A percentile compares a stretch with the other conserved stretches of the same genome.
These are phyloP conservation scores for Pleurotus sapidus DNA, from an alignment of 768 basidiomycete species.

Conservation along the genomic window DNA sequence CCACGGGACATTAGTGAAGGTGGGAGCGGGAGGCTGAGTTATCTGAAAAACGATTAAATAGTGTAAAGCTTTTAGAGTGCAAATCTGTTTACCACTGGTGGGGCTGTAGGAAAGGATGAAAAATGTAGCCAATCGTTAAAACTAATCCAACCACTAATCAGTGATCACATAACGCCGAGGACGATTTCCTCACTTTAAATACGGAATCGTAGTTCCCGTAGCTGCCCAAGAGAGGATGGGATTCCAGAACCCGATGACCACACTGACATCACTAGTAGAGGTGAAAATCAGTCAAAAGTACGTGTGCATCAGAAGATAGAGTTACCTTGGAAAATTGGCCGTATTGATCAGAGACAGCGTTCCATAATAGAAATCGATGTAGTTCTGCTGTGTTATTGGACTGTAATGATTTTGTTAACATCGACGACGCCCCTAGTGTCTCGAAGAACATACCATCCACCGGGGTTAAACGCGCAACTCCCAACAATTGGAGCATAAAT, in stretches of 20 bases:
- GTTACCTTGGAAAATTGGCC: constrained; percentile 9
- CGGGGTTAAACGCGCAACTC: constrained; percentile 12
- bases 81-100: background rate
- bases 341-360: constrained; percentile 8
- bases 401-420: background rate
- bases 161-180: background rate
- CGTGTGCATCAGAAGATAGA: background rate
- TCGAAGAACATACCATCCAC: constrained; percentile 10
- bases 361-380: constrained; percentile 16
- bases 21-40: background rate
- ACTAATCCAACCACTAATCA: background rate
- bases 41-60: background rate
- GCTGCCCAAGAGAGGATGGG: constrained; percentile 10
- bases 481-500: constrained; percentile 18
- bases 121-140: constrained; percentile 14
- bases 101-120: constrained; percentile 7
- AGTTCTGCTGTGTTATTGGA: constrained; percentile 19
- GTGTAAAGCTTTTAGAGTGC: background rate
- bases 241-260: constrained; percentile 8
- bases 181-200: constrained; percentile 5
- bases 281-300: background rate
- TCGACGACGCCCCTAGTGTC: no score
- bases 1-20: constrained; percentile 7
- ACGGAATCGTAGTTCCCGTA: constrained; percentile 10
- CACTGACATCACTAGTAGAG: background rate